Evolutionary conservation across 257 asterid genomes (phyloP).

Genomic region (Solanum chmielewskii): DNA sequence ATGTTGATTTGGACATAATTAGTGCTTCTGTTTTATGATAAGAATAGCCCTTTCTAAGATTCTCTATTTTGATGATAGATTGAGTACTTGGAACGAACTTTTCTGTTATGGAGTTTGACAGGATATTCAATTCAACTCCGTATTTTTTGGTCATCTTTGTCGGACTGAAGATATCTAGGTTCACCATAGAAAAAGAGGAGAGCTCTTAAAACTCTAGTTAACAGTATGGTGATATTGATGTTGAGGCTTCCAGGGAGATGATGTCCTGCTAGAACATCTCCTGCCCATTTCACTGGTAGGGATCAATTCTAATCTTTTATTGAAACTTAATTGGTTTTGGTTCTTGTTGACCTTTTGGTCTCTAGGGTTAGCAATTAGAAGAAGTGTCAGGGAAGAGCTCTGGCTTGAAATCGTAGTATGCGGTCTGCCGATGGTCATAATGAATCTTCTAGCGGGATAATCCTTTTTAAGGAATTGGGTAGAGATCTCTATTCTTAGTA

Average conservation of each 20-base stretch:
- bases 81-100: not conserved
- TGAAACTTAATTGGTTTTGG: not conserved
- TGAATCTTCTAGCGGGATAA: not conserved
- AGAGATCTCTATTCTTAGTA: not conserved
- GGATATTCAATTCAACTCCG: not conserved
- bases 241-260: not conserved
- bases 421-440: not conserved
- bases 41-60: not conserved
- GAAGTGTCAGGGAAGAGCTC: not conserved
- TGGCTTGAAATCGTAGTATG: not conserved
- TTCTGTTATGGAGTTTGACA: not conserved
- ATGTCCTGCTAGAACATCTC: no score
- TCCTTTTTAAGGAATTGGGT: not conserved
- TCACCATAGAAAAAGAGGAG: not conserved
- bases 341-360: not conserved
- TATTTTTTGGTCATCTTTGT: not conserved
- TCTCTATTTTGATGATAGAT: not conserved
- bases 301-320: not conserved
- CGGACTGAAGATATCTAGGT: not conserved
- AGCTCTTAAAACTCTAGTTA: not conserved
- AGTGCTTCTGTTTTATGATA: not conserved
- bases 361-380: not conserved
- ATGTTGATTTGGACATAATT: not conserved
- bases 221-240: not conserved
- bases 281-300: not conserved